These are phyloP conservation scores for Xylaria digitata DNA, from an alignment of 2,329 filamentous ascomycete genomes.

Conservation along the genomic window DNA sequence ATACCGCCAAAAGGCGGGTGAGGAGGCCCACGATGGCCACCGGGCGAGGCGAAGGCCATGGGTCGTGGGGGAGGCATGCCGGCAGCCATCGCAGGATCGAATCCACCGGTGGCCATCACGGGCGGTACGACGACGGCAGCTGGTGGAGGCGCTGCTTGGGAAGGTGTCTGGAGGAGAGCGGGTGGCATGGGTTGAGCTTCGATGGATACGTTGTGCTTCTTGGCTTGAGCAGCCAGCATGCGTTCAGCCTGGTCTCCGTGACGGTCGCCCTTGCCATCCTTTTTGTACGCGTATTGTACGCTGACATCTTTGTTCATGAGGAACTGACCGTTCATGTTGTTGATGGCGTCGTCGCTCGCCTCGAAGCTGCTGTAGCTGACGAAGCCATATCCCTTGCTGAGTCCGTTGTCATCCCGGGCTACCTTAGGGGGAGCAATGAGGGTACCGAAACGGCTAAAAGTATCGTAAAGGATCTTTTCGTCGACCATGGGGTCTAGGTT, in stretches of 20 bases:
- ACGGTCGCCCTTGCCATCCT: slow-evolving; percentile 95
- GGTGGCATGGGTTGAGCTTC: slow-evolving; percentile 80
- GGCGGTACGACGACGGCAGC: slow-evolving; percentile 41
- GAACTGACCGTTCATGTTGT: slow-evolving; percentile 95
- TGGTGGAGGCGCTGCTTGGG: slow-evolving; percentile 45
- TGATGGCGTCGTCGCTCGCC: slow-evolving; percentile 88
- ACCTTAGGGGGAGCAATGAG: slow-evolving; percentile 89
- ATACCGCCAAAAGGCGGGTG: slow-evolving; percentile 52
- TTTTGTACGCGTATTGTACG: slow-evolving; percentile 99
- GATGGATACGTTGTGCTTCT: slow-evolving; percentile 91
- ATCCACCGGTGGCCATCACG: slow-evolving; percentile 46
- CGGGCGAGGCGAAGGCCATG: slow-evolving; percentile 50
- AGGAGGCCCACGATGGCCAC: slow-evolving; percentile 48
- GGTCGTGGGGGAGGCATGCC: slow-evolving; percentile 55
- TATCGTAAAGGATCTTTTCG: slow-evolving; percentile 96
- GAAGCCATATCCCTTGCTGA: slow-evolving; percentile 96
- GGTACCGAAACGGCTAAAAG: slow-evolving; percentile 88
- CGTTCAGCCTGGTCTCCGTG: slow-evolving; percentile 95
- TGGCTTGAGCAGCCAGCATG: slow-evolving; percentile 89
- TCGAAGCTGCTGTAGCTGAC: slow-evolving; percentile 95
- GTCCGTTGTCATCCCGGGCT: slow-evolving; percentile 86
- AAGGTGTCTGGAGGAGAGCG: slow-evolving; percentile 69
- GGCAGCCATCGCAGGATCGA: slow-evolving; percentile 47
- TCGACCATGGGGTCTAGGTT: slow-evolving; percentile 95
- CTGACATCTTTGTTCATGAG: slow-evolving; percentile 96